These are phyloP conservation scores for Pichia cactophila DNA, from an alignment of 1,139 yeast species.

Conservation along the genomic window DNA sequence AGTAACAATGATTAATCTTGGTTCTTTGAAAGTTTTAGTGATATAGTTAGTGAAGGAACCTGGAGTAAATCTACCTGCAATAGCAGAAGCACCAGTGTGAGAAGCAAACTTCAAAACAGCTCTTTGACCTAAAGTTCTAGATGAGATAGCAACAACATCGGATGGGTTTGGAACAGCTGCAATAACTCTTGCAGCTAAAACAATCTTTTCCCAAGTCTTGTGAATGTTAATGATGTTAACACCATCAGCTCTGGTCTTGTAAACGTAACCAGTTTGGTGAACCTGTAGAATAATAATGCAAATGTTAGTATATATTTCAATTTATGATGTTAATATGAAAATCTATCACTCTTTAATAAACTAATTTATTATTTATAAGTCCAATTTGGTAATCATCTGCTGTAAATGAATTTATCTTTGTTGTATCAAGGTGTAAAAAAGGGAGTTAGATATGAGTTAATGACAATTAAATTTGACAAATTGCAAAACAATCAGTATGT, in stretches of 20 bases:
- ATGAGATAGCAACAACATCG: slow-evolving; percentile 97
- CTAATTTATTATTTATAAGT: too few species aligned
- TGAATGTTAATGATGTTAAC: slow-evolving; percentile 96
- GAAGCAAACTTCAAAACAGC: slow-evolving; percentile 99
- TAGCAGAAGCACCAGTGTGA: slow-evolving; percentile 99
- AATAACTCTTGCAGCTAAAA: slow-evolving; percentile 98
- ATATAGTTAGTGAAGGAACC: slow-evolving; percentile 99
- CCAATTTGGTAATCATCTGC: too few species aligned
- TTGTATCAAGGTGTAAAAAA: too few species aligned
- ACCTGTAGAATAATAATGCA: slow-evolving; percentile 40
- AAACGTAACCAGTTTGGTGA: slow-evolving; percentile 99
- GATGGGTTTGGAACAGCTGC: slow-evolving; percentile 99
- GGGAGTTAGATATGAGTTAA: too few species aligned
- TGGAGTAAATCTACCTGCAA: slow-evolving; percentile 99
- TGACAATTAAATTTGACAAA: too few species aligned
- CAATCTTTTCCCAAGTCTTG: slow-evolving; percentile 99
- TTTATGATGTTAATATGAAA: not conserved
- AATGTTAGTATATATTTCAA: slow-evolving; percentile 14
- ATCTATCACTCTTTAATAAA: not conserved
- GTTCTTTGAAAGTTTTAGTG: slow-evolving; percentile 99
- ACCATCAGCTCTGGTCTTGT: slow-evolving; percentile 99
- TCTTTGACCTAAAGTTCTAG: slow-evolving; percentile 99
- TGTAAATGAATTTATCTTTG: too few species aligned
- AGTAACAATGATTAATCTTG: slow-evolving; percentile 97
- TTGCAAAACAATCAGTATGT: too few species aligned